A percentile compares a stretch with the other conserved stretches of the same genome.
These are phyloP conservation scores for Venturia pyrina DNA, from an alignment of 2,329 filamentous ascomycete species.

Conservation along the genomic window DNA sequence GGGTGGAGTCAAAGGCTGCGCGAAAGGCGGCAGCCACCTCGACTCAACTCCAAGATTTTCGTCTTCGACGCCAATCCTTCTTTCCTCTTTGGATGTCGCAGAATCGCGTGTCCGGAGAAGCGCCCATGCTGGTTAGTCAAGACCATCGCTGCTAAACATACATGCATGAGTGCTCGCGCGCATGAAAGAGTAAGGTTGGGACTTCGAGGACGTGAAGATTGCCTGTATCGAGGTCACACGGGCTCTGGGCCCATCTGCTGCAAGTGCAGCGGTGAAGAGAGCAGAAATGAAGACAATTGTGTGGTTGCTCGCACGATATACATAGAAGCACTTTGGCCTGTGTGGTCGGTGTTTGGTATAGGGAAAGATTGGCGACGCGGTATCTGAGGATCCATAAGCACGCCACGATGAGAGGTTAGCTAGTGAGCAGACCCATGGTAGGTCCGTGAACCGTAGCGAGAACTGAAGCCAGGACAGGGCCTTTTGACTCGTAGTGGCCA, in stretches of 20 bases:
- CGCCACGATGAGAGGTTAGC: background rate
- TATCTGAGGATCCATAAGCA: background rate
- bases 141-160: background rate
- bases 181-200: background rate
- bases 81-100: background rate
- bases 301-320: background rate
- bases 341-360: background rate
- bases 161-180: background rate
- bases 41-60: background rate
- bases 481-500: background rate
- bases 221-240: background rate
- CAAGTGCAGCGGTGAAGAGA: background rate
- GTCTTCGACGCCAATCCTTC: background rate
- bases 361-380: background rate
- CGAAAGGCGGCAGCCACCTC: constrained; percentile 1
- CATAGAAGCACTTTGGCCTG: background rate
- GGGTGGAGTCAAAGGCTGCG: background rate
- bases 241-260: background rate
- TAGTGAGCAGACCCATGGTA: background rate
- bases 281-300: background rate
- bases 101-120: background rate
- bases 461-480: background rate
- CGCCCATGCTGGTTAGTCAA: background rate
- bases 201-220: background rate
- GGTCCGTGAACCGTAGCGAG: background rate